A percentile compares a stretch with the other conserved stretches of the same genome.
Evolutionary conservation across 2,329 filamentous ascomycete species (phyloP).

Genomic region (Colletotrichum lini): DNA sequence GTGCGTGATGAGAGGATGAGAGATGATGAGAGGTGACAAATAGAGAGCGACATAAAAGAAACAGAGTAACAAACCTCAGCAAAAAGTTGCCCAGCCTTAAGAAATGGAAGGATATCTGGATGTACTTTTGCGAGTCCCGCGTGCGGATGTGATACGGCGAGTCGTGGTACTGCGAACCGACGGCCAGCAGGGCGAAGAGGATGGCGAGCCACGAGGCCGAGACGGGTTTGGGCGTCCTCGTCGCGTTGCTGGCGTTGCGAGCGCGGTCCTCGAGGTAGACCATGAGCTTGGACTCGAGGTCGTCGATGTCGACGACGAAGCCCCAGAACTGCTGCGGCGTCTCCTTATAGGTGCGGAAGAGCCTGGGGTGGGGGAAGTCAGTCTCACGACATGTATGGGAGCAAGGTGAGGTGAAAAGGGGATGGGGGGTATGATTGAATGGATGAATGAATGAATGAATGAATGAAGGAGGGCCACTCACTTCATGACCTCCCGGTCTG

Average conservation of each 20-base stretch:
- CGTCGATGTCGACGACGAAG: constrained; percentile 76
- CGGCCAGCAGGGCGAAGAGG: constrained; percentile 75
- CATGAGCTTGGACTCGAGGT: constrained; percentile 75
- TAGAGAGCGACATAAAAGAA: no score
- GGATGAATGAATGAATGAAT: no score
- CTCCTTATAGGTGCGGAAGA: constrained; percentile 77
- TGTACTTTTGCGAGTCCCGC: constrained; percentile 71
- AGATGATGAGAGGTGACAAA: no score
- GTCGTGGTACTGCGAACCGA: constrained; percentile 77
- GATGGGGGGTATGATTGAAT: background rate
- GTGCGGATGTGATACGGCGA: constrained; percentile 74
- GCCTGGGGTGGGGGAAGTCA: constrained; percentile 60
- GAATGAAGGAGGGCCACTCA: constrained; percentile 52
- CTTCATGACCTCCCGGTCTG: constrained; percentile 78
- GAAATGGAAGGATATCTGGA: constrained; percentile 77
- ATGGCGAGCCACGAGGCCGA: constrained; percentile 78
- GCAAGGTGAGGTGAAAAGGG: background rate
- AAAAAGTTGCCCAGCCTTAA: constrained; percentile 75
- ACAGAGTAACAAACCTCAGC: constrained; percentile 59
- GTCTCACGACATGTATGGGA: background rate
- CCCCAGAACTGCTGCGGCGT: constrained; percentile 79
- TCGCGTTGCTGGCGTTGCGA: constrained; percentile 64
- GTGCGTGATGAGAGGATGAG: no score
- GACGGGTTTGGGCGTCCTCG: constrained; percentile 64
- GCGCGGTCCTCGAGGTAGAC: constrained; percentile 76